phyloP scores from a whole-genome alignment of 2,329 filamentous ascomycete genomes.

The Tolypocladium sp. region DNA sequence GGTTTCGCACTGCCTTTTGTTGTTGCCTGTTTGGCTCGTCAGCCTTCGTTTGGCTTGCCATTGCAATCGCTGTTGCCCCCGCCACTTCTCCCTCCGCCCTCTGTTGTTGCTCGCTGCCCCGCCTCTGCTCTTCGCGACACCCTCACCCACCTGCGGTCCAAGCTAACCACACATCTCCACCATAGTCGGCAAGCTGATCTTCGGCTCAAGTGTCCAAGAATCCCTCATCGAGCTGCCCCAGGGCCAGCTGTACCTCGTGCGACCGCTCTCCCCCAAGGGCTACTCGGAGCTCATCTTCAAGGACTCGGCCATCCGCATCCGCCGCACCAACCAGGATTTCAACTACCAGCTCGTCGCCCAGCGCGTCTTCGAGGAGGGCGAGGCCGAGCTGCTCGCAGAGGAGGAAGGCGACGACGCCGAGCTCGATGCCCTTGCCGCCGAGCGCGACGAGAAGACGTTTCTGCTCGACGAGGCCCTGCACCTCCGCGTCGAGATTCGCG shows the following conservation, averaged over 20 bases:
- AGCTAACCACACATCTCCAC: background rate
- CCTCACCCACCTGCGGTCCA: background rate
- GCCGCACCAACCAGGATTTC: slow-evolving; percentile 86
- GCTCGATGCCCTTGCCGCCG: slow-evolving; percentile 61
- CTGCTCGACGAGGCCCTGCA: slow-evolving; percentile 86
- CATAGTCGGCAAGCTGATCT: slow-evolving; percentile 83
- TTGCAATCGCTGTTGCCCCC: background rate
- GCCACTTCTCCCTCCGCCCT: background rate
- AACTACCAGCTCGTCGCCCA: slow-evolving; percentile 97
- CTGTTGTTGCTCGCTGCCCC: background rate
- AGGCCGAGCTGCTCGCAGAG: slow-evolving; percentile 82
- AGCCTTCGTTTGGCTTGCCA: background rate
- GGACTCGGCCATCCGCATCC: slow-evolving; percentile 86
- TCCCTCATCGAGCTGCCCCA: slow-evolving; percentile 89
- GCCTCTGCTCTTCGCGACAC: background rate
- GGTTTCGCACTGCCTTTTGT: background rate
- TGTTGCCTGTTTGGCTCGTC: background rate
- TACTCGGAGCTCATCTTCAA: slow-evolving; percentile 99
- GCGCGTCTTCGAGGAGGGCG: slow-evolving; percentile 93
- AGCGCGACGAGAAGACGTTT: slow-evolving; percentile 96
- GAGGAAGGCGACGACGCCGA: slow-evolving; percentile 79
- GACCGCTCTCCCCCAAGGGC: slow-evolving; percentile 89
- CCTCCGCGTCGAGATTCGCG: slow-evolving; percentile 74
- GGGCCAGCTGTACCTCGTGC: slow-evolving; percentile 94
- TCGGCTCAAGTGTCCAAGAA: slow-evolving; percentile 80